Conservation (phyloP, 202 grass and related monocot species). For the Panicum virgatum region DNA sequence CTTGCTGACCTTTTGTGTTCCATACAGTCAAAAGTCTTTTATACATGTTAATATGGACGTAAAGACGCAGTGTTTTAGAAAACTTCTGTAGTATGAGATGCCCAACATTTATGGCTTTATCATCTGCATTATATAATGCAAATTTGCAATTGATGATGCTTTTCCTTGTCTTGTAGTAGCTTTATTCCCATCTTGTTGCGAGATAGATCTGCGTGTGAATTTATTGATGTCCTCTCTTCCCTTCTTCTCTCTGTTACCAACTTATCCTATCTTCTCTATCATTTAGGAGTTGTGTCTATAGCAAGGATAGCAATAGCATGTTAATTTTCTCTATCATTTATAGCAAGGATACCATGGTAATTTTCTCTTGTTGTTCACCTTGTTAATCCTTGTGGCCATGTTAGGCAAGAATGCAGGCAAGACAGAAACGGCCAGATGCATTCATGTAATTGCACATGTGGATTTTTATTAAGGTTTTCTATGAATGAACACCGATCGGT, state of each 20-base stretch:
- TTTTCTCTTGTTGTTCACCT: not conserved
- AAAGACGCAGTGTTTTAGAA: not conserved
- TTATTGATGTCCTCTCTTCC: not conserved
- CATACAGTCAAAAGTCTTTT: not conserved
- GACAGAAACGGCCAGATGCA: constrained; percentile 25
- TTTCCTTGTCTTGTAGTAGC: not conserved
- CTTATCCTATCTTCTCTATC: not conserved
- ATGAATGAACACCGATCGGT: constrained; percentile 13
- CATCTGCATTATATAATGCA: constrained; percentile 8
- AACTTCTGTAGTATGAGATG: not conserved
- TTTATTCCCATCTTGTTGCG: not conserved
- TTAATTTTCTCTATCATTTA: not conserved
- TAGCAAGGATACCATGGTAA: too few relatives aligned
- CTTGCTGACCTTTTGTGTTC: constrained; percentile 6
- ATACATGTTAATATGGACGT: not conserved
- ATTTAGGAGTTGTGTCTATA: not conserved
- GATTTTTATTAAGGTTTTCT: not conserved
- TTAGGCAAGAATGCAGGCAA: constrained; percentile 21
- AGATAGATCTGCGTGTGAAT: not conserved
- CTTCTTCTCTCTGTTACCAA: not conserved
- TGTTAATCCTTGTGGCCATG: constrained; percentile 1
- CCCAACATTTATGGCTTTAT: constrained; percentile 17
- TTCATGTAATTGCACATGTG: constrained; percentile 5
- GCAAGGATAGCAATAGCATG: not conserved
- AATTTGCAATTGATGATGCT: not conserved